Evolutionary conservation across 139 green algal genomes (phyloP).

Genomic region (Picochlorum sp.): DNA sequence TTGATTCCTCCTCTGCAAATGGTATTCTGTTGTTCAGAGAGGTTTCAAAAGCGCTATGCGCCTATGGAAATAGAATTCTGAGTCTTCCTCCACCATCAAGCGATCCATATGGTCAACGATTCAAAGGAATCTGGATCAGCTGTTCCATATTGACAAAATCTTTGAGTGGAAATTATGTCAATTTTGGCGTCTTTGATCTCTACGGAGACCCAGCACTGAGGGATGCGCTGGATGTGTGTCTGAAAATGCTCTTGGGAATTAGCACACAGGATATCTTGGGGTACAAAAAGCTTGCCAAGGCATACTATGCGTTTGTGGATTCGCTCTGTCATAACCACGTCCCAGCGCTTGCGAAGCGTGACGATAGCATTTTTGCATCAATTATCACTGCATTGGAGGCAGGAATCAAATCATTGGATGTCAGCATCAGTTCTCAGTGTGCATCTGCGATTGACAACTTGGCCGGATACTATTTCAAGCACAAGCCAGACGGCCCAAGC

Average conservation of each 20-base stretch:
- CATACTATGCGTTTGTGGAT: conserved; percentile 85
- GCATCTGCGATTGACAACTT: conserved; percentile 88
- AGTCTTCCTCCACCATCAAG: conserved; percentile 1
- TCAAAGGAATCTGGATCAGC: conserved; percentile 94
- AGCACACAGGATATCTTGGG: conserved; percentile 55
- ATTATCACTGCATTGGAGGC: conserved; percentile 72
- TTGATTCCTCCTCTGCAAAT: conserved; percentile 89
- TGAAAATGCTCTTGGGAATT: conserved; percentile 78
- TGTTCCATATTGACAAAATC: conserved; percentile 71
- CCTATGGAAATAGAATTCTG: conserved; percentile 69
- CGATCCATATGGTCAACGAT: conserved; percentile 65
- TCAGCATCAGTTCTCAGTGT: conserved; percentile 64
- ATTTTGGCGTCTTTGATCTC: conserved; percentile 98
- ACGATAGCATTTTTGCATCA: conserved; percentile 78
- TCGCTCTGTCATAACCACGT: conserved; percentile 78
- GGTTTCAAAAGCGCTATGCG: conserved; percentile 67
- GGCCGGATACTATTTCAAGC: conserved; percentile 73
- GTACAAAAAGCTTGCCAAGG: conserved; percentile 72
- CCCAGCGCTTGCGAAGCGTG: conserved; percentile 38
- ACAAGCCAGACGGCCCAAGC: conserved; percentile 24
- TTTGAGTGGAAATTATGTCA: conserved; percentile 93
- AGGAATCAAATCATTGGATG: conserved; percentile 77
- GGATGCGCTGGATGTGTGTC: conserved; percentile 77
- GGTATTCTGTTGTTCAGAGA: conserved; percentile 90
- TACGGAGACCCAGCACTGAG: conserved; percentile 89